Conservation (phyloP, 1,139 yeast species). For the Hyphopichia fennica region DNA sequence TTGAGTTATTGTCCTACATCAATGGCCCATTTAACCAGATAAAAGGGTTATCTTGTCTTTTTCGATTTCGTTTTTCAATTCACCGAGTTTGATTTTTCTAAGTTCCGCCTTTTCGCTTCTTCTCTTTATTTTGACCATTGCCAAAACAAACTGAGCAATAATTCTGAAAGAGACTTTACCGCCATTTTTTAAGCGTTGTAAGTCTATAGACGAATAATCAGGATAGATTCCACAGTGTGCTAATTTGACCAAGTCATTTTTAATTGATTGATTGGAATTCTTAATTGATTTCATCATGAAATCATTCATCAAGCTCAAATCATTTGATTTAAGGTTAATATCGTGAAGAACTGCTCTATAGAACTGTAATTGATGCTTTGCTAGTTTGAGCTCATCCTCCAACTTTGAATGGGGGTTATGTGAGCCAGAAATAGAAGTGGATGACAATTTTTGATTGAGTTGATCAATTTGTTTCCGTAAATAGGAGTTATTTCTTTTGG, state of each 20-base stretch:
- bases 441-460: conserved; percentile 4
- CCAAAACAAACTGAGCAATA: conserved; percentile 55
- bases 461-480: conserved; percentile 3
- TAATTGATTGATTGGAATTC: conserved; percentile 39
- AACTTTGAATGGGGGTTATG: conserved; percentile 1
- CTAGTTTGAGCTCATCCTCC: conserved; percentile 9
- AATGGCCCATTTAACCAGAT: background rate
- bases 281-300: conserved; percentile 49
- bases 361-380: conserved; percentile 31
- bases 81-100: conserved; percentile 24
- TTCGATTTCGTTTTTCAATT: conserved; percentile 30
- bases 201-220: conserved; percentile 29
- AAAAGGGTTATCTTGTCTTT: conserved; percentile 9
- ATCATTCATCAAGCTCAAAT: conserved; percentile 52
- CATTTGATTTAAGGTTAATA: conserved; percentile 39
- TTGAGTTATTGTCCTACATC: no score
- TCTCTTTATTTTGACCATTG: conserved; percentile 51
- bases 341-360: conserved; percentile 41
- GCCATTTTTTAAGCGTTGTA: conserved; percentile 11
- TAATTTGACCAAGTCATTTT: conserved; percentile 43
- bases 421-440: conserved; percentile 3
- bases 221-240: conserved; percentile 54
- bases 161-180: conserved; percentile 25
- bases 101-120: conserved; percentile 29
- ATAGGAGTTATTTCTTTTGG: conserved; percentile 3